Percentiles rank a stretch among this genome's conserved stretches.
These are phyloP conservation scores for Boletus edulis DNA, from an alignment of 768 basidiomycete genomes.

Conservation along the genomic window DNA sequence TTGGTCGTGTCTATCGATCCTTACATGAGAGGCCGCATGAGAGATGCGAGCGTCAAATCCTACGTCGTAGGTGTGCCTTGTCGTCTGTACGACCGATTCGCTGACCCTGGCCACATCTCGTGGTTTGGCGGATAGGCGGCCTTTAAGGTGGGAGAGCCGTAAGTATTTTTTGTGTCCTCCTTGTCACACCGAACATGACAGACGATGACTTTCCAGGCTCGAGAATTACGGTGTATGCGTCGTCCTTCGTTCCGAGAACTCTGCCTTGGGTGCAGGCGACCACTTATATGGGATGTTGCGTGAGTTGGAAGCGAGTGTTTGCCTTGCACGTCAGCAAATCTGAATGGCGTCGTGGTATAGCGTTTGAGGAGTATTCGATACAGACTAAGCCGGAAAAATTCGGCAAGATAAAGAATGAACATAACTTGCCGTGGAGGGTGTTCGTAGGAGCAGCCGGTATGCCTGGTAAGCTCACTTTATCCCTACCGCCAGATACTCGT, in stretches of 20 bases:
- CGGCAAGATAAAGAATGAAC: not conserved
- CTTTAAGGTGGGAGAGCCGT: not conserved
- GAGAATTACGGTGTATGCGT: not conserved
- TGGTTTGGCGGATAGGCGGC: not conserved
- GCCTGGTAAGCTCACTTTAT: not conserved
- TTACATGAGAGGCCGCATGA: constrained; percentile 6
- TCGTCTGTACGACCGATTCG: not conserved
- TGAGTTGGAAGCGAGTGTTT: not conserved
- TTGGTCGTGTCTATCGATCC: constrained; percentile 1
- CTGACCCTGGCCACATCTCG: not conserved
- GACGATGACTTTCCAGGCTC: not conserved
- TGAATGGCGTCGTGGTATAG: not conserved
- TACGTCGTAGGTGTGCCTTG: not conserved
- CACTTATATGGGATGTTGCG: constrained; percentile 3
- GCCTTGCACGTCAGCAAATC: not conserved
- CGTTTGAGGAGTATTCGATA: constrained; percentile 3
- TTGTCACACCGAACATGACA: not conserved
- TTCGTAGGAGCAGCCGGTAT: constrained; percentile 4
- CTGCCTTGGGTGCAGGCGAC: not conserved
- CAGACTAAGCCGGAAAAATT: not conserved
- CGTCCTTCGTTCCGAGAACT: constrained; percentile 3
- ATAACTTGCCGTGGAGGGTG: not conserved
- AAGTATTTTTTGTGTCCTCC: not conserved
- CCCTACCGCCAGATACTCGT: not conserved
- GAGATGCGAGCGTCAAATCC: not conserved